Evolutionary conservation across 257 asterid genomes (phyloP).

Genomic region (Solanum gracilifrons): DNA sequence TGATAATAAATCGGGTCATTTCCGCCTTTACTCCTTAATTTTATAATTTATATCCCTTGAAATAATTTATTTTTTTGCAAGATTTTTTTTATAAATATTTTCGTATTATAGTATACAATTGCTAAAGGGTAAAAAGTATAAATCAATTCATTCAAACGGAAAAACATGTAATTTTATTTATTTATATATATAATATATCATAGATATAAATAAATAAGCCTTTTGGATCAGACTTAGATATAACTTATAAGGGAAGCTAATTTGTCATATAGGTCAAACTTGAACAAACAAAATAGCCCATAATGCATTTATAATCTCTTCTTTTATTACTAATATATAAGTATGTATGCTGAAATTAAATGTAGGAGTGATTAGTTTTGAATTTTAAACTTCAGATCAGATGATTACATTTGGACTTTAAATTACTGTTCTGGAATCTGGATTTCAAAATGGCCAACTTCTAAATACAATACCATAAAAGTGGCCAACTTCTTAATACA

Average conservation of each 20-base stretch:
- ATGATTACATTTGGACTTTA: background rate
- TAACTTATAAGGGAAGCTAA: background rate
- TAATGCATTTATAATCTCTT: background rate
- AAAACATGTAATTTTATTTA: background rate
- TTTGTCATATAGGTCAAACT: background rate
- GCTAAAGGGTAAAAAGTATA: background rate
- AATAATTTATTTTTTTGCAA: background rate
- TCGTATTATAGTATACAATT: background rate
- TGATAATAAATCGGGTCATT: background rate
- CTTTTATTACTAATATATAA: no score
- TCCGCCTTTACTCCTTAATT: background rate
- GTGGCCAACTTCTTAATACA: background rate
- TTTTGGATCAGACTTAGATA: background rate
- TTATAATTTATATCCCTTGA: background rate
- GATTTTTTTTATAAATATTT: background rate
- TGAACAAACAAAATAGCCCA: background rate
- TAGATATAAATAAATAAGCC: background rate
- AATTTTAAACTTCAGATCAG: no score
- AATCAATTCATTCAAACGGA: background rate
- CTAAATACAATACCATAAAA: no score
- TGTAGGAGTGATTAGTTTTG: background rate
- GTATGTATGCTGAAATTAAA: no score
- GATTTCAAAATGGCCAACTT: background rate
- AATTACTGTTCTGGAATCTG: background rate
- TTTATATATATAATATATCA: no score